A percentile compares a stretch with the other conserved stretches of the same genome.
Evolutionary conservation across 2,329 filamentous ascomycete species (phyloP).

Genomic region (Fusarium multiceps): DNA sequence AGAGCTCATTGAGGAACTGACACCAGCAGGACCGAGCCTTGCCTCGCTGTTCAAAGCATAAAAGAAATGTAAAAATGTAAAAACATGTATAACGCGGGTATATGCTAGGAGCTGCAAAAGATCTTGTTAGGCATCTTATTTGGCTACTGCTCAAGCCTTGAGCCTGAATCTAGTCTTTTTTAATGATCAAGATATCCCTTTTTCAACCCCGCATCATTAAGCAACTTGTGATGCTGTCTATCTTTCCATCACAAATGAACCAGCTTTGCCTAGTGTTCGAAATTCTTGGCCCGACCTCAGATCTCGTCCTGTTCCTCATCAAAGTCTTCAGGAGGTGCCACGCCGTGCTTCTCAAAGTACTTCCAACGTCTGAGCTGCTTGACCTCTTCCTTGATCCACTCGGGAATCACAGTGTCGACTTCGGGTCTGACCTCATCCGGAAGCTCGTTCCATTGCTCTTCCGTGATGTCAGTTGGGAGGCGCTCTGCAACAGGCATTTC

Average conservation of each 20-base stretch:
- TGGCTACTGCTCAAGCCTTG: constrained; percentile 10
- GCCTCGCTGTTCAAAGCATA: constrained; percentile 56
- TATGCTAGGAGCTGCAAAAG: constrained; percentile 12
- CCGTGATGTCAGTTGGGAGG: constrained; percentile 35
- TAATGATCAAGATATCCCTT: constrained; percentile 31
- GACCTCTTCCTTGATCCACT: constrained; percentile 40
- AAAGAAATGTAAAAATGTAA: constrained; percentile 28
- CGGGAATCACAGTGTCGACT: constrained; percentile 34
- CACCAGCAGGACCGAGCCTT: constrained; percentile 51
- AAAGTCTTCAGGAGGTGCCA: constrained; percentile 32
- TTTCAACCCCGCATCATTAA: background rate
- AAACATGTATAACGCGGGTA: background rate
- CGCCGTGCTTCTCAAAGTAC: constrained; percentile 45
- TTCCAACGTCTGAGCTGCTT: constrained; percentile 45
- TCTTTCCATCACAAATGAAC: background rate
- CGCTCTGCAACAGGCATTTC: constrained; percentile 48
- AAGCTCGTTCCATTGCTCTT: constrained; percentile 49
- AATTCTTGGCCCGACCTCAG: constrained; percentile 21
- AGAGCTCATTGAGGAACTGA: constrained; percentile 63
- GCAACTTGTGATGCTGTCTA: background rate
- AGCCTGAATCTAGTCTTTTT: constrained; percentile 33
- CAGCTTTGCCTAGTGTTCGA: background rate
- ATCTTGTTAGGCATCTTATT: constrained; percentile 37
- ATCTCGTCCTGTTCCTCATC: constrained; percentile 39
- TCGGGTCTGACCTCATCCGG: constrained; percentile 48